Evolutionary conservation across 805 yeast species (phyloP), one percentile per base, ranked within the genome.

Genomic region (Komagataella kurtzmanii): DNA sequence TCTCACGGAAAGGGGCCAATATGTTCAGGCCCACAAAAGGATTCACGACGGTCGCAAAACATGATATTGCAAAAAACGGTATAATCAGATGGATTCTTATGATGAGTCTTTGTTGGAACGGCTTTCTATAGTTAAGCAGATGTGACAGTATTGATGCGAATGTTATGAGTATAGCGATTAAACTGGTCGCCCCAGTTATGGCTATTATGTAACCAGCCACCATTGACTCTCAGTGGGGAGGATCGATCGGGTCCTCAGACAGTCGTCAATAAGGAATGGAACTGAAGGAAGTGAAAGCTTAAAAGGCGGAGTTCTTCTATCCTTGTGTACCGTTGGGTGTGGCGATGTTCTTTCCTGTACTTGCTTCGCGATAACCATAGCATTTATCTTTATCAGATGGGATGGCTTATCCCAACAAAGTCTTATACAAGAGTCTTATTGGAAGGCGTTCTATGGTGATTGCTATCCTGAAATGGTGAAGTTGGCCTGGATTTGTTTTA

Each of bases 61-160:
- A 85, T 8, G 88, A 74, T 0, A 83, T 54, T 4, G 95, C 83
- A 66, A 84, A 90, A 19, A 90, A 61, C 0, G 97, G 97, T 1
- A 90, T 84, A 56, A 91, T 79, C 47, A 88, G 56, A 56, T 83
- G 84, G 44, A 93, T 91, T 24, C 99, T 72, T 3, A 90, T 81
- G 60, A 87, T 81, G 40, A 88, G 70, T 49, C 98, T 71, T 64
- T 93, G 99, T 58, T 88, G 93, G 59, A 78, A 74, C 0, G 98
- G 98, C 58, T 85, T 88, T 48, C 98, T 68, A 66, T 93, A 93
- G 67, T 90, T 89, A 46, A 63, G 61, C 18, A 81, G 65, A 47
- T 86, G 95, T 53, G 70, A 57, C 24, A 59, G 61, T 1, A 84
- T 79, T 2, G 81, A 73, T 14, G 65, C 53, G 0, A 62, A 19